Conservation (phyloP, 2,329 filamentous ascomycete genomes). For the Rutstroemia sp. region DNA sequence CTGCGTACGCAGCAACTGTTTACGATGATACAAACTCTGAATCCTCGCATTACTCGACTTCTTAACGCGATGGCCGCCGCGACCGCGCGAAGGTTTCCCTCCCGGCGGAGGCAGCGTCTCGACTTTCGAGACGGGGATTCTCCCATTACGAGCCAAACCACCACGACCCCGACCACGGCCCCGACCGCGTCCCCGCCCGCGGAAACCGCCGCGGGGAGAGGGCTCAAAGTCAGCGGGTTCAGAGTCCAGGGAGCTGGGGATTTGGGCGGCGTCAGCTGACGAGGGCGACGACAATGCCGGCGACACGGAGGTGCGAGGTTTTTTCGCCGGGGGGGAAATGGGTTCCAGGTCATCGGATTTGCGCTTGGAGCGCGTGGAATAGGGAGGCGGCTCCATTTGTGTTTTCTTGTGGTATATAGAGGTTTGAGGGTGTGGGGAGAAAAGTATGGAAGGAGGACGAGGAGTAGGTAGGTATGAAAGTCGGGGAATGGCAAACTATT, state of each 20-base stretch:
- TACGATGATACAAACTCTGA: slow-evolving; percentile 25
- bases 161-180: slow-evolving; percentile 14
- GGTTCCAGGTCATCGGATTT: slow-evolving; percentile 2
- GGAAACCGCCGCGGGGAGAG: slow-evolving; percentile 12
- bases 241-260: slow-evolving; percentile 2
- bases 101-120: slow-evolving; percentile 4
- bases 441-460: not conserved
- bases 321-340: slow-evolving; percentile 3
- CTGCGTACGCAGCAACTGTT: slow-evolving; percentile 20
- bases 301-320: slow-evolving; percentile 4
- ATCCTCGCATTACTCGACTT: slow-evolving; percentile 23
- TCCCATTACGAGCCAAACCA: slow-evolving; percentile 10
- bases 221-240: slow-evolving; percentile 4
- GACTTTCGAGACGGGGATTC: not conserved
- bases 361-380: slow-evolving; percentile 8
- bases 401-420: not conserved
- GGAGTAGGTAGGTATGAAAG: not conserved
- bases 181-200: slow-evolving; percentile 22
- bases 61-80: slow-evolving; percentile 24
- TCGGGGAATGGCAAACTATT: not conserved
- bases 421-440: not conserved
- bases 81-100: slow-evolving; percentile 13
- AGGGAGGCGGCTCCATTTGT: slow-evolving; percentile 4
- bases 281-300: slow-evolving; percentile 5
- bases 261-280: slow-evolving; percentile 7